Evolutionary conservation across 805 yeast genomes (phyloP).

Genomic region (Myxozyma geophila): DNA sequence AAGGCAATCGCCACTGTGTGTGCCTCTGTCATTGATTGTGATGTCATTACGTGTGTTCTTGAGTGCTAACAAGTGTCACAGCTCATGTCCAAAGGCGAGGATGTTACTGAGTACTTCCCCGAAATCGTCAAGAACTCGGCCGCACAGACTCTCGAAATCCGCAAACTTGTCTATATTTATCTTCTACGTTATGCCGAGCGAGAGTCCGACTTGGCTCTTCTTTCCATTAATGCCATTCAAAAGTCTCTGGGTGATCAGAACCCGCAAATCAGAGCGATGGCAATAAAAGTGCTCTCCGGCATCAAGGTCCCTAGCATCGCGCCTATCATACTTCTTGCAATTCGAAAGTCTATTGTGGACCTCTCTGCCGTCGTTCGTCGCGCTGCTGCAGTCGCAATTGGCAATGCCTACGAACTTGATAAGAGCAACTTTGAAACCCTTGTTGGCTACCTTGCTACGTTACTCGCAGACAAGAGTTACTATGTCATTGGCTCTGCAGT

Average conservation of each 20-base stretch:
- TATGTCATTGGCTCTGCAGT: conserved; percentile 74
- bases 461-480: conserved; percentile 68
- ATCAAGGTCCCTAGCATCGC: conserved; percentile 78
- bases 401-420: conserved; percentile 57
- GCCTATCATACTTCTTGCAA: conserved; percentile 75
- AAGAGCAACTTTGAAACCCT: conserved; percentile 56
- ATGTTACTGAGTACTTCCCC: conserved; percentile 64
- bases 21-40: neutral
- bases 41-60: neutral
- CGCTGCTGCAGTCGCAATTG: conserved; percentile 76
- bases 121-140: conserved; percentile 88
- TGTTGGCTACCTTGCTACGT: conserved; percentile 51
- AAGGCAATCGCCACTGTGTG: conserved; percentile 56
- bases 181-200: conserved; percentile 75
- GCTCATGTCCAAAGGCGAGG: conserved; percentile 47
- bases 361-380: conserved; percentile 76
- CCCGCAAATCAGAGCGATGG: conserved; percentile 69
- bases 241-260: conserved; percentile 73
- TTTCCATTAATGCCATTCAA: conserved; percentile 90
- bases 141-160: conserved; percentile 64
- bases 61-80: conserved; percentile 6
- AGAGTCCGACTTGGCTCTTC: conserved; percentile 86
- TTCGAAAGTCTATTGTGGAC: conserved; percentile 71
- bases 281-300: conserved; percentile 81
- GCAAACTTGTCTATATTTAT: conserved; percentile 77